phyloP scores from a whole-genome alignment of 1,139 yeast genomes.

The Starmera stellimalicola region DNA sequence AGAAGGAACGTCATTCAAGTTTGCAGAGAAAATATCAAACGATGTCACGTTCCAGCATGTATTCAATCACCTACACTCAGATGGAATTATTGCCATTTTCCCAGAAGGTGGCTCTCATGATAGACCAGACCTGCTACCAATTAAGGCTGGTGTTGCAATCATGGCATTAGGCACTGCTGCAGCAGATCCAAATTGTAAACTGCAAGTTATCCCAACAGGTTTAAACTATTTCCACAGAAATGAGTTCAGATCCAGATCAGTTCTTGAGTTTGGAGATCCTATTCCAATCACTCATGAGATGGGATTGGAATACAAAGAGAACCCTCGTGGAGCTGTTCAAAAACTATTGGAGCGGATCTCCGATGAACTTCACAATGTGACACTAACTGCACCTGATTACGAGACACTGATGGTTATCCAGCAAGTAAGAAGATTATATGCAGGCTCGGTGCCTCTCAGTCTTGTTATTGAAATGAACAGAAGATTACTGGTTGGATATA shows the following conservation, averaged over 20 bases:
- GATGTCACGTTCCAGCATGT: constrained; percentile 51
- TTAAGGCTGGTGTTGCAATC: constrained; percentile 74
- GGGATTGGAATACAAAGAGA: constrained; percentile 43
- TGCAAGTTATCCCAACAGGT: constrained; percentile 65
- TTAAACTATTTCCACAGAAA: constrained; percentile 71
- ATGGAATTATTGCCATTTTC: constrained; percentile 57
- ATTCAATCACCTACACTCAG: constrained; percentile 47
- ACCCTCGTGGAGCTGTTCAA: constrained; percentile 50
- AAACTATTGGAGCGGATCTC: constrained; percentile 46
- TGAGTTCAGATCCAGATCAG: constrained; percentile 70
- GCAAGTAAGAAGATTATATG: constrained; percentile 66
- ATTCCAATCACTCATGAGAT: constrained; percentile 43
- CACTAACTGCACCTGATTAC: constrained; percentile 66
- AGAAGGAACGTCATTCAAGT: constrained; percentile 42
- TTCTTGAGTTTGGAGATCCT: constrained; percentile 66
- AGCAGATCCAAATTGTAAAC: constrained; percentile 43
- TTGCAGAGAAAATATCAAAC: constrained; percentile 59
- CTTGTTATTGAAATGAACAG: constrained; percentile 66
- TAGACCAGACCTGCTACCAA: constrained; percentile 60
- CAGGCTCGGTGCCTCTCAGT: constrained; percentile 50
- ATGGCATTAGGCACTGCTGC: constrained; percentile 75
- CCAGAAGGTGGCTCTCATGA: constrained; percentile 86
- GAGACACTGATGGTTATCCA: constrained; percentile 69
- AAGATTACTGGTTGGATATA: constrained; percentile 55
- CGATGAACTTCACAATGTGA: constrained; percentile 55